Evolutionary conservation across 75 land plant genomes (phyloP), one percentile per base, ranked within the genome.

Genomic region (Cupressus sempervirens): DNA sequence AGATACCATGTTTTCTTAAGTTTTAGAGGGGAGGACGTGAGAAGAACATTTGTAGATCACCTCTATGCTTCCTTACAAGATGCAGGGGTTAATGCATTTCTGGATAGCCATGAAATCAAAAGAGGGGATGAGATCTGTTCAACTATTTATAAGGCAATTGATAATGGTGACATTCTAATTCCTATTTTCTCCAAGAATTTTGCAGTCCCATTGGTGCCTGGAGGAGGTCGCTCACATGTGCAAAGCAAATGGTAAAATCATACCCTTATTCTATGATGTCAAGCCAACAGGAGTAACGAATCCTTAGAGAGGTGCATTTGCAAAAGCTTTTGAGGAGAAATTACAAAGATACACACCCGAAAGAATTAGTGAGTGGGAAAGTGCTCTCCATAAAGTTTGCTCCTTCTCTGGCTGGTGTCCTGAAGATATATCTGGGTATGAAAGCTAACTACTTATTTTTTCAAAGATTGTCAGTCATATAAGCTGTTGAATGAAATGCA

Each of bases 161-260:
- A 67, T 30, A 40, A 83, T 7, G 40, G 46, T 62, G 13, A 46
- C 35, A 40, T 58, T 20, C 34, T 81, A 76, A 68, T 83, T 34
- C 75, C 75, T 40, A 68, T 83, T 32, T n/a, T 83, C 45, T 67
- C 84, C 77, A 67, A 14, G 8, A 68, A 68, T 11, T 67, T 34
- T 40, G 84, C 84, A 12, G 35, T 83, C 84, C 45, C 75, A 83
- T 18, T 68, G 76, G 84, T 83, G 84, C 15, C 20, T 83, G 45
- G 75, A 83, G 7, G 84, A 67, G 74, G 32, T 65, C 0, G 10
- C n/a, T 23, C 48, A 58, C 75, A 83, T 65, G 75, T 67, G 40
- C 74, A 58, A 68, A 41, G 38, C 43, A 11, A 36, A n/a, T 83
- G 45, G 75, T 36, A n/a, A 40, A 7, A 68, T 83, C 11, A 67